These are phyloP conservation scores for Grammothele lineata DNA, from an alignment of 768 basidiomycete species.

Conservation along the genomic window DNA sequence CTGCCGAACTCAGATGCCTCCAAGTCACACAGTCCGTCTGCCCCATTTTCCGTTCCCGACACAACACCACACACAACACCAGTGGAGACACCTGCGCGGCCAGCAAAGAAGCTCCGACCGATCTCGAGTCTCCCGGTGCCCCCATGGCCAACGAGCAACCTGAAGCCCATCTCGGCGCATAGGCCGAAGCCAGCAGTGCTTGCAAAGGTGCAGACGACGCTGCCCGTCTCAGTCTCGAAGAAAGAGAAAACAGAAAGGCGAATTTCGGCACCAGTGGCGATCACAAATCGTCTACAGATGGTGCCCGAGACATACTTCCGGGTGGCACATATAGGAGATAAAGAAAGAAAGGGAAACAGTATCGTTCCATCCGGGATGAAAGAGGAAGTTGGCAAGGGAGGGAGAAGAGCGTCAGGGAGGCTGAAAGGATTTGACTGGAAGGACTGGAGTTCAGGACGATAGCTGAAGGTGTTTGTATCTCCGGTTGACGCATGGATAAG, in stretches of 20 bases:
- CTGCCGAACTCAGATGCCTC: no score
- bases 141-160: slow-evolving; percentile 5
- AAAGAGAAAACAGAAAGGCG: no score
- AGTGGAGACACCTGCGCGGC: not conserved
- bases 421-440: slow-evolving; percentile 15
- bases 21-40: no score
- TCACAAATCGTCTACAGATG: not conserved
- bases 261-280: no score
- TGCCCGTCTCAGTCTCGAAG: no score
- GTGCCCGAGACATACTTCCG: no score
- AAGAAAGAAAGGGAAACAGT: no score
- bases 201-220: no score
- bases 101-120: slow-evolving; percentile 13
- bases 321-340: no score
- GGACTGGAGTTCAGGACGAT: slow-evolving; percentile 5
- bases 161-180: slow-evolving; percentile 9
- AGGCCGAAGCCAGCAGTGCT: not conserved
- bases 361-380: not conserved
- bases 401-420: no score
- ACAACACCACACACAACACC: not conserved
- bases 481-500: not conserved
- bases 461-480: not conserved
- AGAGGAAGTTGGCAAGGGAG: no score
- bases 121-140: slow-evolving; percentile 6
- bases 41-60: no score